Evolutionary conservation across 371 early-diverging fungal genomes (phyloP).

Genomic region (Mucor sp.): DNA sequence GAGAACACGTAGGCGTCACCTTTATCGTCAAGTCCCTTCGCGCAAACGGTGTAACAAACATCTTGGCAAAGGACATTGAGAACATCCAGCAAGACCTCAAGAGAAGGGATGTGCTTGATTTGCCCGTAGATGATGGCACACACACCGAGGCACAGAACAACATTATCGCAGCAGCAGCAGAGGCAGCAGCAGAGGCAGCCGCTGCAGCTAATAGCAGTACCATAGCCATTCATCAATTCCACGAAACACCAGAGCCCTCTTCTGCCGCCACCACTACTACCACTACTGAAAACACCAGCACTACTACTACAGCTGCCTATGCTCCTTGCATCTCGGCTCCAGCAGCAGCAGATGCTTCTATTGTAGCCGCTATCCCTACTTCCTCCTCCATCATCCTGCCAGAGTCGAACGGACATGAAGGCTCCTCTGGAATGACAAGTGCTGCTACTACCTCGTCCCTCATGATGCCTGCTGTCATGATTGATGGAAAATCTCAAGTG

Average conservation of each 20-base stretch:
- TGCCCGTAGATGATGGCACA: not conserved
- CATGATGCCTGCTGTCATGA: no score
- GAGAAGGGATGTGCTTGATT: constrained; percentile 11
- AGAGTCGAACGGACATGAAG: not conserved
- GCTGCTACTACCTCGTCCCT: no score
- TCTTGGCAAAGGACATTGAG: constrained; percentile 25
- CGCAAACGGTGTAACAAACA: constrained; percentile 19
- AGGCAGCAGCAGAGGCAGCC: not conserved
- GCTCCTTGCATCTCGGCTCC: not conserved
- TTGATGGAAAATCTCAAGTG: no score
- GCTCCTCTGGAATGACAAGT: not conserved
- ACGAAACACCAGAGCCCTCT: not conserved
- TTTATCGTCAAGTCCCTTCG: constrained; percentile 12
- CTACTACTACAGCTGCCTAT: not conserved
- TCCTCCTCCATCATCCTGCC: not conserved
- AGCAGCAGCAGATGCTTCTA: not conserved
- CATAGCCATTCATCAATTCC: not conserved
- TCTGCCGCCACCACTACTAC: not conserved
- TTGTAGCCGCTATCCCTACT: not conserved
- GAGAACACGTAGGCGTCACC: constrained; percentile 12
- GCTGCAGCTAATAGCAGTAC: not conserved
- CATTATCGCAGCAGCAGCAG: not conserved
- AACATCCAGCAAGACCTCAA: constrained; percentile 30
- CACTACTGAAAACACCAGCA: not conserved
- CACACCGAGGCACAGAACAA: not conserved